Evolutionary conservation across 2,329 filamentous ascomycete species (phyloP).

Genomic region (Aspergillus phoenicis): DNA sequence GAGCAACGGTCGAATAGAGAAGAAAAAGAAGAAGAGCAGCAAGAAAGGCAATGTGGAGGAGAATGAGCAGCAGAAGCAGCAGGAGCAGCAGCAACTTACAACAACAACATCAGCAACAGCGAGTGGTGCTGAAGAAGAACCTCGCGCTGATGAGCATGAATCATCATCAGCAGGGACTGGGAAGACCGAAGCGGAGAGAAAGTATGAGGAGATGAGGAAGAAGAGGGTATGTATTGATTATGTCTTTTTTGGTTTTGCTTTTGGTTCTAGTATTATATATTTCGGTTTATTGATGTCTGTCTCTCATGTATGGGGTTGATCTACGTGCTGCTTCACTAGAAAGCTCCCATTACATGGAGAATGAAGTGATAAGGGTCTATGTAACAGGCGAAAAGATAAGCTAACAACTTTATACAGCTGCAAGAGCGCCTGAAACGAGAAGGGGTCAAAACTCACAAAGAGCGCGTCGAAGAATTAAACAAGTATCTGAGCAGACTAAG

Average conservation of each 20-base stretch:
- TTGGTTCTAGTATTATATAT: not conserved
- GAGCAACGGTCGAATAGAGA: slow-evolving; percentile 52
- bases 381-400: not conserved
- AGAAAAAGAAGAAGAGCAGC: slow-evolving; percentile 54
- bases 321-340: too few relatives aligned
- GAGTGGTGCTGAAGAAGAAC: not conserved
- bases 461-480: slow-evolving; percentile 93
- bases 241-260: not conserved
- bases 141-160: slow-evolving; percentile 7
- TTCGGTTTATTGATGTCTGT: slow-evolving; percentile 5
- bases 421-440: slow-evolving; percentile 80
- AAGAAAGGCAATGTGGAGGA: slow-evolving; percentile 3
- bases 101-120: not conserved
- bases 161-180: not conserved
- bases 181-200: slow-evolving; percentile 84
- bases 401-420: slow-evolving; percentile 57
- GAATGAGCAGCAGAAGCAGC: slow-evolving; percentile 9
- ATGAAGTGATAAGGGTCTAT: not conserved
- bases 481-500: slow-evolving; percentile 87
- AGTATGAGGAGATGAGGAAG: slow-evolving; percentile 76
- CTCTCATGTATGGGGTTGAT: too few relatives aligned
- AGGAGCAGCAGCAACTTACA: slow-evolving; percentile 17
- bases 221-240: slow-evolving; percentile 67
- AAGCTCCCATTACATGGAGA: too few relatives aligned
- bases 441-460: slow-evolving; percentile 93